A percentile compares a stretch with the other conserved stretches of the same genome.
phyloP scores from a whole-genome alignment of 805 yeast species.

The Millerozyma acaciae region DNA sequence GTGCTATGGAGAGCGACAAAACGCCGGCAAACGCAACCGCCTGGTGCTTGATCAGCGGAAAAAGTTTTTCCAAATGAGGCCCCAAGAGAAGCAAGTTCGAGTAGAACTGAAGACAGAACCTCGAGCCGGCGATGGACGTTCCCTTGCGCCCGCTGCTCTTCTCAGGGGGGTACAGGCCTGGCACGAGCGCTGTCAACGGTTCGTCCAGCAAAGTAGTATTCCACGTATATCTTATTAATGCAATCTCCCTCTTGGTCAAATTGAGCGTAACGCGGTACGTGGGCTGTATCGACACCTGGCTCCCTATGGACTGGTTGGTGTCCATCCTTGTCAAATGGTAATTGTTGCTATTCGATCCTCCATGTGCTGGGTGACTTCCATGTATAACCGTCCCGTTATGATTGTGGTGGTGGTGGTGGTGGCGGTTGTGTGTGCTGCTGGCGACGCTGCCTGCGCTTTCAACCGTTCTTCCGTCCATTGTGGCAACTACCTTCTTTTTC shows the following conservation, averaged over 20 bases:
- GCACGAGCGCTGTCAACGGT: conserved; percentile 17
- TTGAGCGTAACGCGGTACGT: conserved; percentile 19
- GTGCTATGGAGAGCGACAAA: conserved; percentile 60
- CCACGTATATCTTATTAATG: conserved; percentile 46
- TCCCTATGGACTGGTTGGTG: conserved; percentile 19
- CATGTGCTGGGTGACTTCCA: too few relatives aligned
- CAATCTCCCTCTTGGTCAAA: conserved; percentile 37
- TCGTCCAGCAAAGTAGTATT: conserved; percentile 39
- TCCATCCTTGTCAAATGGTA: conserved; percentile 24
- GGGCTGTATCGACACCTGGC: conserved; percentile 13
- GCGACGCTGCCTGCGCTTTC: too few relatives aligned
- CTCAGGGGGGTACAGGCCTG: conserved; percentile 37
- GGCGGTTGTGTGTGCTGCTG: too few relatives aligned
- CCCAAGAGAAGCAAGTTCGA: conserved; percentile 60
- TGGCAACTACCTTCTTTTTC: too few relatives aligned
- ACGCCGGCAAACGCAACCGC: conserved; percentile 80
- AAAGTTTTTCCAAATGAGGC: conserved; percentile 56
- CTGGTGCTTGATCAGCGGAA: conserved; percentile 76
- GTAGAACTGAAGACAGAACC: conserved; percentile 76
- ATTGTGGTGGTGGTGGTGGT: too few relatives aligned
- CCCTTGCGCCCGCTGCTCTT: conserved; percentile 11
- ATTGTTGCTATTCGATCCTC: conserved; percentile 11
- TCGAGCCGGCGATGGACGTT: conserved; percentile 36
- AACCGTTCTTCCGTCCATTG: too few relatives aligned
- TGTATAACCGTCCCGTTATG: too few relatives aligned